A percentile compares a stretch with the other conserved stretches of the same genome.
These are phyloP conservation scores for Blastobotrys muscicola DNA, from an alignment of 805 yeast species.

Conservation along the genomic window DNA sequence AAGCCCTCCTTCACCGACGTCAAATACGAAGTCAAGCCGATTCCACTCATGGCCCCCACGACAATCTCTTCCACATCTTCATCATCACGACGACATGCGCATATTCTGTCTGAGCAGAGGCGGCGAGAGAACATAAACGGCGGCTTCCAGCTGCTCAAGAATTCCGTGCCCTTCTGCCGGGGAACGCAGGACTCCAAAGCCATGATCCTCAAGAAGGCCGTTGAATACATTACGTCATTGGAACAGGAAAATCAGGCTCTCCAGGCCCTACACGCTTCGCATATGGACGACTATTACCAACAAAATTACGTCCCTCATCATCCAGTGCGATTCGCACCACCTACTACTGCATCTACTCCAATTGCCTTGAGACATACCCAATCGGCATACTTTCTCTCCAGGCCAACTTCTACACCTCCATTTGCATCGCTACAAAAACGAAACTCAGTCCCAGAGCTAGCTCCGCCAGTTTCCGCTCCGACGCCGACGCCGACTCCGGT, in stretches of 20 bases:
- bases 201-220: constrained; percentile 33
- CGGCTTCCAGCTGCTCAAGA: constrained; percentile 34
- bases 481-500: too few species aligned
- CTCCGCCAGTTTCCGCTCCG: too few species aligned
- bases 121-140: constrained; percentile 39
- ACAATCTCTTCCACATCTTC: constrained; percentile 17
- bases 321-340: neutral
- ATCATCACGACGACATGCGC: constrained; percentile 29
- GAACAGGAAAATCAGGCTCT: constrained; percentile 21
- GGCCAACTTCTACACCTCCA: too few species aligned
- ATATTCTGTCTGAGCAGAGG: constrained; percentile 38
- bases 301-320: constrained; percentile 1
- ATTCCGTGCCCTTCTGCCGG: constrained; percentile 33
- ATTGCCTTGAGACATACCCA: too few species aligned
- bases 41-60: constrained; percentile 17
- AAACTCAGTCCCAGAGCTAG: too few species aligned
- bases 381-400: too few species aligned
- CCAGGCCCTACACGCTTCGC: neutral
- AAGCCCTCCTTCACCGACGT: neutral
- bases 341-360: too few species aligned
- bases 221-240: constrained; percentile 33
- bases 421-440: too few species aligned
- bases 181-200: constrained; percentile 39
- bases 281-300: constrained; percentile 2
- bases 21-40: constrained; percentile 1